phyloP scores from a whole-genome alignment of 2,329 filamentous ascomycete species.

The Fusarium agapanthi region DNA sequence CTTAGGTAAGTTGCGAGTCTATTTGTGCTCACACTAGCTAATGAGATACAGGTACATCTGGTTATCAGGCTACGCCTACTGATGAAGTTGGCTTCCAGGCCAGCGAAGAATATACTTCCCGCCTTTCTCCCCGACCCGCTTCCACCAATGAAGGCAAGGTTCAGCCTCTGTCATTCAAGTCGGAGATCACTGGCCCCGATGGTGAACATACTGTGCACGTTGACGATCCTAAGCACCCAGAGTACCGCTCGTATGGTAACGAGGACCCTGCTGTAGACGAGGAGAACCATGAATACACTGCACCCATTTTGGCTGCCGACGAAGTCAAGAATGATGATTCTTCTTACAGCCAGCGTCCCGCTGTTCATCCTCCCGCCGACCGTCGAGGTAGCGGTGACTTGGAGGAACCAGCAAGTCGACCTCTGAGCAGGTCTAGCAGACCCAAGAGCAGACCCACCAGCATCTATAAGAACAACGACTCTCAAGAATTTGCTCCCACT shows the following conservation, averaged over 20 bases:
- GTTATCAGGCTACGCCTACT: constrained; percentile 78
- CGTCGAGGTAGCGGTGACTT: constrained; percentile 67
- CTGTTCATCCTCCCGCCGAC: constrained; percentile 78
- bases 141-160: constrained; percentile 43
- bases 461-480: constrained; percentile 65
- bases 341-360: constrained; percentile 77
- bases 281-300: constrained; percentile 70
- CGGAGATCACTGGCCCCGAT: constrained; percentile 50
- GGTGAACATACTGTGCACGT: constrained; percentile 76
- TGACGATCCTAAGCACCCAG: constrained; percentile 62
- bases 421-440: constrained; percentile 57
- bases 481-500: constrained; percentile 66
- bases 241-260: constrained; percentile 50
- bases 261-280: constrained; percentile 60
- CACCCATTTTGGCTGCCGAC: constrained; percentile 88
- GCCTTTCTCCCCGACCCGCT: constrained; percentile 71
- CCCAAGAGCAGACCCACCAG: constrained; percentile 59
- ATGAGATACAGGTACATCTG: constrained; percentile 66
- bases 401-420: constrained; percentile 67
- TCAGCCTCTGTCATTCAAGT: constrained; percentile 38
- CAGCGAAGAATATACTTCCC: constrained; percentile 82
- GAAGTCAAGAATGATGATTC: constrained; percentile 80
- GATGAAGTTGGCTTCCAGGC: constrained; percentile 92
- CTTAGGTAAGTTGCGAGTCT: constrained; percentile 54
- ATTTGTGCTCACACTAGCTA: constrained; percentile 20